Evolutionary conservation across 345 rosid species (phyloP), one percentile per base, ranked within the genome.

Genomic region (Mangifera indica): DNA sequence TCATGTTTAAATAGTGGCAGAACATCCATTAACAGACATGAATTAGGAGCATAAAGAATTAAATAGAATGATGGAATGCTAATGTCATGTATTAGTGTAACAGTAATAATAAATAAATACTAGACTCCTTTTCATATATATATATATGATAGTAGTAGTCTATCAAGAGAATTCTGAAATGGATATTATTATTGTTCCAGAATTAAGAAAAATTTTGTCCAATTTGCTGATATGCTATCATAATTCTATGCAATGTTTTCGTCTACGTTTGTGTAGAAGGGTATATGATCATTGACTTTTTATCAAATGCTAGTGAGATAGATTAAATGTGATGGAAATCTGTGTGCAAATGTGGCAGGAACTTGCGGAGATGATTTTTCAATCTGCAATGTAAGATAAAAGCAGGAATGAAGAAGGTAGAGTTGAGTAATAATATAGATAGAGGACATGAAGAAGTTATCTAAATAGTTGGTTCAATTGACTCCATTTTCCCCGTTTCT

Each of bases 331-430:
- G 49, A 64, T 20, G 34, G 17, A 11, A 9, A 20, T 64, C 29
- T 60, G 7, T 32, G 7, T 69, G 20, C 76, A 59, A n/a, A 64
- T 72, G 46, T 64, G 83, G 84, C 86, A 92, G 98, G 98, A 94
- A 74, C 93, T 92, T 10, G 97, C 97, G 18, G 98, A 95, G 89
- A 90, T 95, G 98, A 81, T 95, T 42, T 90, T 95, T 82, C 93
- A 90, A 53, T 88, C 88, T 64, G 88, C 87, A n/a, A 49, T 87
- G 40, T 87, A 37, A 79, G 75, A 58, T 25, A 14, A 51, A 13
- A 46, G 56, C 53, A 10, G n/a, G 44, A 54, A 37, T 3, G 13
- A 54, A 21, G 26, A n/a, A n/a, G 37, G 44, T 21, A 60, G 48
- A 56, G 26, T 21, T 56, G 4, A 49, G 21, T 60, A 61, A 61